Conservation (phyloP, 345 rosid species). For the Gossypium mustelinum region DNA sequence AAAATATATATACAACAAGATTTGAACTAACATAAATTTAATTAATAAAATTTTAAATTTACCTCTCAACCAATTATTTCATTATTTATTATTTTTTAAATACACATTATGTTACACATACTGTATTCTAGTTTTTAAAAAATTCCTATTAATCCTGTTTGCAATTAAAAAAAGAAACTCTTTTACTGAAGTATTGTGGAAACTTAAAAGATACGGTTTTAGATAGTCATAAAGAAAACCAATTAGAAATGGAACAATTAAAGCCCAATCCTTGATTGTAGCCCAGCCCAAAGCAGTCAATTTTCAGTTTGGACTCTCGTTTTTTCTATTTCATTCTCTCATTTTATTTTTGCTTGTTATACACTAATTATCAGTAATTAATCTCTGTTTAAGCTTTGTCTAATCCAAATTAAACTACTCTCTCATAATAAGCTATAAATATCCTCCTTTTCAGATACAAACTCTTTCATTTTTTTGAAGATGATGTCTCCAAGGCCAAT, state of each 20-base stretch:
- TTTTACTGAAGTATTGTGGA: too few species aligned
- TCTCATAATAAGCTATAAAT: conserved; percentile 5
- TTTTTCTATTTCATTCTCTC: background rate
- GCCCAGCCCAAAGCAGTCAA: background rate
- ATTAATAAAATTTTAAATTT: too few species aligned
- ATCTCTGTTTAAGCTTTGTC: background rate
- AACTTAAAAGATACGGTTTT: background rate
- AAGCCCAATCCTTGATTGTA: background rate
- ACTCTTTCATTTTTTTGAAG: conserved; percentile 25
- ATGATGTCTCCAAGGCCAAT: conserved; percentile 71
- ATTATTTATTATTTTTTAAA: too few species aligned
- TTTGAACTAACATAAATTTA: fast-evolving
- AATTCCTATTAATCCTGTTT: too few species aligned
- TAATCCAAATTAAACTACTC: background rate
- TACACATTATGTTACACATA: too few species aligned
- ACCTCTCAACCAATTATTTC: too few species aligned
- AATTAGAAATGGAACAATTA: background rate
- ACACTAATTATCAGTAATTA: background rate
- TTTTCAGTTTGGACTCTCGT: background rate
- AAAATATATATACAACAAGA: too few species aligned
- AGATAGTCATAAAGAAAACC: background rate
- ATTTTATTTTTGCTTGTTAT: background rate
- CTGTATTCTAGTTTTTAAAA: too few species aligned
- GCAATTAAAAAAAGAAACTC: too few species aligned
- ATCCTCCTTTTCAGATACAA: background rate